Evolutionary conservation across 148 eudicot species (phyloP).

Genomic region (Rhododendron vialii): DNA sequence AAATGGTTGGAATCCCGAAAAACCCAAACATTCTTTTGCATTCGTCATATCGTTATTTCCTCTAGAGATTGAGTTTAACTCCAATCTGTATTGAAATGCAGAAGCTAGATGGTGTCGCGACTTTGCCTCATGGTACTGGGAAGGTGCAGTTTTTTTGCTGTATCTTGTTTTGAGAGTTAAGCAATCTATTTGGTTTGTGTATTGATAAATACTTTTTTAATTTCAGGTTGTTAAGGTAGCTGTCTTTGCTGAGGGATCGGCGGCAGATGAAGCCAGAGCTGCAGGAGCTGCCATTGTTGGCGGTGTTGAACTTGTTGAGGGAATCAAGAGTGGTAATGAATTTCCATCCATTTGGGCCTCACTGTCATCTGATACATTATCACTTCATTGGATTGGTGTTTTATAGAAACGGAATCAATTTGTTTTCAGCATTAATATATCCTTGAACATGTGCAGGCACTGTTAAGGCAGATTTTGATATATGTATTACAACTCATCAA

Average conservation of each 20-base stretch:
- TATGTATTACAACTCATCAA: slow-evolving; percentile 80
- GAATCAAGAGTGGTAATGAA: slow-evolving; percentile 51
- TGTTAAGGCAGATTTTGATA: slow-evolving; percentile 78
- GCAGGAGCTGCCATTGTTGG: slow-evolving; percentile 98
- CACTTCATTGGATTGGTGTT: background rate
- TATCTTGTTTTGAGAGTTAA: background rate
- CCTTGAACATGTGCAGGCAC: slow-evolving; percentile 31
- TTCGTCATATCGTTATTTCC: background rate
- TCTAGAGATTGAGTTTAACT: slow-evolving; percentile 4
- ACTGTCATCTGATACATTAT: background rate
- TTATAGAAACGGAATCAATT: background rate
- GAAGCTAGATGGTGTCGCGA: slow-evolving; percentile 74
- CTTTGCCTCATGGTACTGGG: slow-evolving; percentile 88
- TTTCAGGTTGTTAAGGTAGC: slow-evolving; percentile 69
- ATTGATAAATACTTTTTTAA: background rate
- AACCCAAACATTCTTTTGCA: background rate
- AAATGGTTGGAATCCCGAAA: too few relatives aligned
- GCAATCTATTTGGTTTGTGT: background rate
- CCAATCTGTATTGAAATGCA: slow-evolving; percentile 36
- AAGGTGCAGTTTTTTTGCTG: slow-evolving; percentile 46
- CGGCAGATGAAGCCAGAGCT: slow-evolving; percentile 93
- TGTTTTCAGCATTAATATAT: background rate
- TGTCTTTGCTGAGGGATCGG: slow-evolving; percentile 95
- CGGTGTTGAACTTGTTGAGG: slow-evolving; percentile 73
- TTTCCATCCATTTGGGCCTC: background rate